Base-by-base conservation (phyloP, 352 stramenopile genomes). In the Pythium dissotocum region DNA sequence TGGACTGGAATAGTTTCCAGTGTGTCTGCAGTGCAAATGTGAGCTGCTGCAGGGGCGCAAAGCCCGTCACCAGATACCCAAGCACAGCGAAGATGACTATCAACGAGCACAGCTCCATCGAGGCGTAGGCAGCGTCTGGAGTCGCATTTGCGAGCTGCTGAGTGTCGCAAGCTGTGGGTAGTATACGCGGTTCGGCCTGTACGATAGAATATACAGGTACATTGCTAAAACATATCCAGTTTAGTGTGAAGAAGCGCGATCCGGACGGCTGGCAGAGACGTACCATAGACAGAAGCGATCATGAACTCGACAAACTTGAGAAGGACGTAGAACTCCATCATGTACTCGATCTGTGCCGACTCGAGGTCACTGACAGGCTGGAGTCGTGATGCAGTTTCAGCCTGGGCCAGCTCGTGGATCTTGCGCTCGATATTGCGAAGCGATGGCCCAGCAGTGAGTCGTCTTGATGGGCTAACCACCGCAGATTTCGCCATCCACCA, bases 261-360 rank as follows among this genome's bases (percentile, higher is more conserved):
- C n/a, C n/a, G n/a, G n/a, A n/a, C n/a, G n/a, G n/a, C n/a, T n/a
- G n/a, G n/a, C n/a, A n/a, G n/a, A 32, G 6, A 24, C 61, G 58
- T 36, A 83, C 73, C 61, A 48, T 82, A 78, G 16, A 78, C 30
- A 9, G 75, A 9, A 4, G 70, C 70, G 2, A 77, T 63, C 12
- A 78, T 33, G 9, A 82, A 65, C 68, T 82, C 73, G 28, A 74
- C 66, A 30, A 72, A 79, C 38, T 80, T 63, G 26, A 72, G 63
- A 3, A 80, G 56, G 18, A 77, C 38, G 6, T 78, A 21, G 44
- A 78, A 80, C 46, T 82, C 73, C 4, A 55, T 75, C 26, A 77
- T 49, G 58, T 77, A 61, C 10, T 67, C 4, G 8, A 49, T 35
- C 0, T 60, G 61, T 10, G 73, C 68, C 9, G 21, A n/a, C 24